Evolutionary conservation across 257 asterid species (phyloP).

Genomic region (Marsdenia floribunda): DNA sequence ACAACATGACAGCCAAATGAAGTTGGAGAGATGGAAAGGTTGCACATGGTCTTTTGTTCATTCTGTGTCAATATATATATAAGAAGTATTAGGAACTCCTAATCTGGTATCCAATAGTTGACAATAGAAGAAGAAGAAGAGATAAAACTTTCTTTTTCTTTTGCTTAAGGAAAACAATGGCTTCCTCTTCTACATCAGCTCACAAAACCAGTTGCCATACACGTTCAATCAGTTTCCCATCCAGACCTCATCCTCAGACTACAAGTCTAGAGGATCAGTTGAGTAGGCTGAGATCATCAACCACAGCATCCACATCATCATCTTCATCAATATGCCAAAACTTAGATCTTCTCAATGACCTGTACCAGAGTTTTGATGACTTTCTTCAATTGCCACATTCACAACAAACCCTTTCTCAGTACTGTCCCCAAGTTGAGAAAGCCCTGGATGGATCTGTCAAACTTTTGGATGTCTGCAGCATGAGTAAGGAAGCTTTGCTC

Average conservation of each 20-base stretch:
- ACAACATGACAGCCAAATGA: neutral
- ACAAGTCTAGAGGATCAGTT: neutral
- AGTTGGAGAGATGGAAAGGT: neutral
- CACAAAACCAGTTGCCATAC: constrained; percentile 5
- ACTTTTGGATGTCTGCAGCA: constrained; percentile 12
- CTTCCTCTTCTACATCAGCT: neutral
- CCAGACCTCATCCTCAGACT: constrained; percentile 21
- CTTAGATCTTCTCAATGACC: neutral
- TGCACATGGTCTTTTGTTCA: neutral
- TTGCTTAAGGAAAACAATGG: constrained; percentile 5
- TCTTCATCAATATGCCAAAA: constrained; percentile 12
- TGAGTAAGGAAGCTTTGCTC: neutral
- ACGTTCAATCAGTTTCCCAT: constrained; percentile 32
- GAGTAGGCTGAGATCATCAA: neutral
- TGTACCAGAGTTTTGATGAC: constrained; percentile 2
- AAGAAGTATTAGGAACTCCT: neutral
- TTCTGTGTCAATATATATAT: neutral
- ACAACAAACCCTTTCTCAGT: neutral
- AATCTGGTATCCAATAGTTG: neutral
- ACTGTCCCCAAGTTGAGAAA: neutral
- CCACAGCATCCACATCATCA: neutral
- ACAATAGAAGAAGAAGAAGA: neutral
- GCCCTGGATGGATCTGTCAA: constrained; percentile 10
- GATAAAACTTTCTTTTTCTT: neutral
- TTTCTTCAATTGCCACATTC: constrained; percentile 6